Percentiles rank a stretch among this genome's conserved stretches.
phyloP scores from a whole-genome alignment of 2,329 filamentous ascomycete species.

The Curvularia eragrostidis region DNA sequence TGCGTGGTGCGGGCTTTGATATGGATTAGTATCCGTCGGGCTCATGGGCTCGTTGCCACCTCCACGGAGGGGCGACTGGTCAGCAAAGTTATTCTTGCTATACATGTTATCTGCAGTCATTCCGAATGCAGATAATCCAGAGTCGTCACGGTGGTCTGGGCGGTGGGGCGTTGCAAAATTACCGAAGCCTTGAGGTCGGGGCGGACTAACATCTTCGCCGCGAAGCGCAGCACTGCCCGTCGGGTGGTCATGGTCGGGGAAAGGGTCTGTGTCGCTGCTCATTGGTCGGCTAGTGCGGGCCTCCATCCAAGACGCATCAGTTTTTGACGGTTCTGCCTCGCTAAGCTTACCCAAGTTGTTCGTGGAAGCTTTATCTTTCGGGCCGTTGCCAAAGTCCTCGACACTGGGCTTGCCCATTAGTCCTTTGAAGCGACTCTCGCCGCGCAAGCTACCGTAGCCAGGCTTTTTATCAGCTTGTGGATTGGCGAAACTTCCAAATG shows the following conservation, averaged over 20 bases:
- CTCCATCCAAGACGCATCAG: constrained; percentile 61
- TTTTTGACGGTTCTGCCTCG: constrained; percentile 57
- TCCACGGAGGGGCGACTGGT: constrained; percentile 60
- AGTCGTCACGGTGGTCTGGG: constrained; percentile 62
- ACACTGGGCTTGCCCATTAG: constrained; percentile 78
- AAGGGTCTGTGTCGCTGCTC: constrained; percentile 75
- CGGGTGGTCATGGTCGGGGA: constrained; percentile 68
- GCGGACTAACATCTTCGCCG: constrained; percentile 72
- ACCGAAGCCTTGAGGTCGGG: constrained; percentile 56
- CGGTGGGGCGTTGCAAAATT: constrained; percentile 52
- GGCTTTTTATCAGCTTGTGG: constrained; percentile 70
- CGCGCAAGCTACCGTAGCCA: constrained; percentile 69
- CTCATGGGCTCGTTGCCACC: constrained; percentile 75
- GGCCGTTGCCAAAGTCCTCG: constrained; percentile 64
- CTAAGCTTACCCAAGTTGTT: constrained; percentile 61
- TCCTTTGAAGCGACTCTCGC: constrained; percentile 85
- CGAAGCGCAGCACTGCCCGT: constrained; percentile 76
- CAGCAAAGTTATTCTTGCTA: constrained; percentile 64
- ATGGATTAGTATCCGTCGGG: constrained; percentile 95
- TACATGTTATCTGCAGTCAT: constrained; percentile 66
- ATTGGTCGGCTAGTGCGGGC: constrained; percentile 55
- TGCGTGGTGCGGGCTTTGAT: constrained; percentile 85
- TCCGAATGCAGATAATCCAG: constrained; percentile 66
- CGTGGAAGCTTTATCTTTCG: constrained; percentile 63
- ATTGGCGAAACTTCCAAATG: constrained; percentile 87